Percentiles rank a stretch among this genome's conserved stretches.
These are phyloP conservation scores for Candida ficus DNA, from an alignment of 805 yeast genomes.

Conservation along the genomic window DNA sequence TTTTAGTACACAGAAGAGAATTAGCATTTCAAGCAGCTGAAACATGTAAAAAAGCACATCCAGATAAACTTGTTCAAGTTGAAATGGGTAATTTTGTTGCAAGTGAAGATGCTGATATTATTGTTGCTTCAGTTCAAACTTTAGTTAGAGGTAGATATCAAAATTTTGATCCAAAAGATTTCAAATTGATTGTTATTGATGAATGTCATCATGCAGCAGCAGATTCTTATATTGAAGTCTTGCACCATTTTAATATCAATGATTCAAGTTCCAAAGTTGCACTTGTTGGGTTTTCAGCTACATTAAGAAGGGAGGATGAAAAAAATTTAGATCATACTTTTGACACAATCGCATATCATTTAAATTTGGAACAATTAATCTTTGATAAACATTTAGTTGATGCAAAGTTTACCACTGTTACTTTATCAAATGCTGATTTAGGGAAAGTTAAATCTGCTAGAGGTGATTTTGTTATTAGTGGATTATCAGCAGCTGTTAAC, in stretches of 20 bases:
- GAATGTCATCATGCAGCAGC: conserved; percentile 94
- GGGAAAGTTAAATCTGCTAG: conserved; percentile 21
- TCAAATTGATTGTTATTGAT: conserved; percentile 73
- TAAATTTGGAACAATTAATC: conserved; percentile 62
- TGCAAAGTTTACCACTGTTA: conserved; percentile 57
- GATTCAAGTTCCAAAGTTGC: conserved; percentile 32
- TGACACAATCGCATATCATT: conserved; percentile 71
- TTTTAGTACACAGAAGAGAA: conserved; percentile 80
- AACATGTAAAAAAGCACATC: conserved; percentile 43
- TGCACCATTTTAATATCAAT: conserved; percentile 44
- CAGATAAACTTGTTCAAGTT: conserved; percentile 48
- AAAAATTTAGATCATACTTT: conserved; percentile 51
- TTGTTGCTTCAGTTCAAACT: conserved; percentile 76
- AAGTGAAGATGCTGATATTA: conserved; percentile 46
- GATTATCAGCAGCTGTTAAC: conserved; percentile 52
- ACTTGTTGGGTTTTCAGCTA: conserved; percentile 85
- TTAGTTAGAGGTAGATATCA: conserved; percentile 46
- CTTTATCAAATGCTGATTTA: conserved; percentile 39
- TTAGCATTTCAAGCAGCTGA: conserved; percentile 63
- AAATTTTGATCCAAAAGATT: conserved; percentile 51
- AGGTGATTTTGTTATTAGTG: conserved; percentile 51
- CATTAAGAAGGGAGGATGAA: conserved; percentile 74
- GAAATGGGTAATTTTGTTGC: conserved; percentile 62
- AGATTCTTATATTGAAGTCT: conserved; percentile 50
- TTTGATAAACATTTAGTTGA: conserved; percentile 64